Conservation (phyloP, 2,329 filamentous ascomycete genomes). For the Penicillium corylophilum region DNA sequence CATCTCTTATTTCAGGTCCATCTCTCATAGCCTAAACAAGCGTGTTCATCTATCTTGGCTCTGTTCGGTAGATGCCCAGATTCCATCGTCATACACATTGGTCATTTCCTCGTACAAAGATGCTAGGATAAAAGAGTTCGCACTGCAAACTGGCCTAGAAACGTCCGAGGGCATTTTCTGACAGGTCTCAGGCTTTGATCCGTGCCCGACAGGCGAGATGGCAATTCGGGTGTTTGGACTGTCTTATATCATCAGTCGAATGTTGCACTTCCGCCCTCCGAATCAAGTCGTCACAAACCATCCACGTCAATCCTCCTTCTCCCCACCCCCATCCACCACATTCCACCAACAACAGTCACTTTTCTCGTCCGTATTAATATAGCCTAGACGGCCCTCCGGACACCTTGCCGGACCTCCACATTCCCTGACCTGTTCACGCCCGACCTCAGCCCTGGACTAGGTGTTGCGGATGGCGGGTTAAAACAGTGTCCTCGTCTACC, state of each 20-base stretch:
- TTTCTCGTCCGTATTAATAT: slow-evolving; percentile 4
- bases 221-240: not conserved
- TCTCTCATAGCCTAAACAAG: not conserved
- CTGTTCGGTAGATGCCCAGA: not conserved
- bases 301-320: slow-evolving; percentile 7
- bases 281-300: slow-evolving; percentile 29
- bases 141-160: not conserved
- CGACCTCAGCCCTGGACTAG: slow-evolving; percentile 13
- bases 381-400: slow-evolving; percentile 4
- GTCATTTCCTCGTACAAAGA: not conserved
- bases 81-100: not conserved
- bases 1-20: too few relatives aligned
- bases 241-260: slow-evolving; percentile 21
- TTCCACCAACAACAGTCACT: slow-evolving; percentile 6
- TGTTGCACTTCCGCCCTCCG: slow-evolving; percentile 38
- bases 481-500: slow-evolving; percentile 35
- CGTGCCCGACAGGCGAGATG: not conserved
- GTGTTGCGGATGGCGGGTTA: slow-evolving; percentile 46
- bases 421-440: slow-evolving; percentile 4
- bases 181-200: not conserved
- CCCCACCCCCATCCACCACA: slow-evolving; percentile 5
- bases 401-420: slow-evolving; percentile 1
- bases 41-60: not conserved
- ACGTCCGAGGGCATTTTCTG: not conserved
- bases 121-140: not conserved